Base-by-base conservation (phyloP, 148 eudicot genomes). In the Vaccinium macrocarpon region DNA sequence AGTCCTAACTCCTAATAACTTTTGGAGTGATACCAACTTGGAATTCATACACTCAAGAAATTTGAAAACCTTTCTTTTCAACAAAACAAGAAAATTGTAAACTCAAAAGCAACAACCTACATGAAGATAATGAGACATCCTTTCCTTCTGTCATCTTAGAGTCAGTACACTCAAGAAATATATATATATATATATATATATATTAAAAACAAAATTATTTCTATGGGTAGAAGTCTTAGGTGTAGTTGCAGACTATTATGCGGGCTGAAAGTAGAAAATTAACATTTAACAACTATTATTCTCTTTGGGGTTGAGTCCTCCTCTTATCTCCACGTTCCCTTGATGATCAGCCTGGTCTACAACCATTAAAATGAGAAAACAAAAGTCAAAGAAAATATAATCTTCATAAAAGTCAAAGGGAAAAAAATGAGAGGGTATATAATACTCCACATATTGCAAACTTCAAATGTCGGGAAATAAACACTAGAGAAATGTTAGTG, bases 271-370 rank as follows among this genome's bases (percentile, higher is more conserved):
- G n/a, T 62, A 27, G 42, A 14, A 32, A 70, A 70, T 70, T 70
- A 29, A 70, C 32, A 27, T 53, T 53, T 8, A 29, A 27, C 32
- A 5, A 71, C 77, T 38, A 38, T 38, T n/a, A n/a, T n/a, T 38
- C 11, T 73, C n/a, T n/a, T 73, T 42, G 4, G 49, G 77, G 77
- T 16, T 38, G 50, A 38, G 49, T 18, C 51, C 5, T 73, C 50
- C 51, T 35, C 23, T 61, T 73, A 0, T 73, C 77, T 38, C 51
- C 77, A 73, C 25, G n/a, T 18, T 42, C 77, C 5, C 77, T 73
- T 73, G 51, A 73, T 73, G 51, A 73, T 73, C n/a, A 73, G 42
- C 51, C 77, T 42, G 51, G 42, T 73, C 77, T 73, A 8, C n/a
- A 73, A 38, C 77, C 13, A 73, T 73, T 19, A 38, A 9, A 73